These are phyloP conservation scores for Epichloe sibirici DNA, from an alignment of 2,329 filamentous ascomycete genomes.

Conservation along the genomic window DNA sequence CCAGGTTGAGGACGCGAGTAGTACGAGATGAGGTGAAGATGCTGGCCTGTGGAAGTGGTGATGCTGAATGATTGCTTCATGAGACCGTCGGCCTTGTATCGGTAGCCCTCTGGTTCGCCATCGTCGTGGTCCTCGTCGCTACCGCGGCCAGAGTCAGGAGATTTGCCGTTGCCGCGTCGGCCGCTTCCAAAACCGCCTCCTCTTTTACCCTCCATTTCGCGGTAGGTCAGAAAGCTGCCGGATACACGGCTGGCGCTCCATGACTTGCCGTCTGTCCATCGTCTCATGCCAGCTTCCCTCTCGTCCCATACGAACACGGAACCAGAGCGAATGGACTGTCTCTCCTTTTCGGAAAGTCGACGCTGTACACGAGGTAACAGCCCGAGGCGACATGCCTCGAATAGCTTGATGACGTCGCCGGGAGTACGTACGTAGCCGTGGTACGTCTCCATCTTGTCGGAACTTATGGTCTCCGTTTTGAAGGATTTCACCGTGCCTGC, in stretches of 20 bases:
- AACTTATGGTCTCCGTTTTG: slow-evolving; percentile 11
- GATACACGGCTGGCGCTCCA: slow-evolving; percentile 98
- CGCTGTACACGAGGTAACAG: slow-evolving; percentile 85
- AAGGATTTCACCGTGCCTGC: slow-evolving; percentile 9
- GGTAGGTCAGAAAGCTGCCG: slow-evolving; percentile 91
- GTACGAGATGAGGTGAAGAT: slow-evolving; percentile 96
- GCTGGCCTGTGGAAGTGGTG: slow-evolving; percentile 76
- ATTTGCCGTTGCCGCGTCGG: slow-evolving; percentile 54
- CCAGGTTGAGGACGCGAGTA: slow-evolving; percentile 71
- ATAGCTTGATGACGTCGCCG: slow-evolving; percentile 93
- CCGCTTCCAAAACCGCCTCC: slow-evolving; percentile 59
- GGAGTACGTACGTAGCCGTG: slow-evolving; percentile 92
- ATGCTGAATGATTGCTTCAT: slow-evolving; percentile 99
- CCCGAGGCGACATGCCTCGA: slow-evolving; percentile 87
- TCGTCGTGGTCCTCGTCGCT: slow-evolving; percentile 81
- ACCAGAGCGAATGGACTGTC: slow-evolving; percentile 88
- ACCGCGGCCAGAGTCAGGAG: slow-evolving; percentile 67
- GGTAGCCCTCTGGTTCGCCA: slow-evolving; percentile 77
- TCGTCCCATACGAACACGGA: slow-evolving; percentile 99
- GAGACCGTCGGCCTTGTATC: slow-evolving; percentile 89
- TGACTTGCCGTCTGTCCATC: slow-evolving; percentile 98
- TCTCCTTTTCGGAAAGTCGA: slow-evolving; percentile 88
- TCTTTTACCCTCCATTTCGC: slow-evolving; percentile 97
- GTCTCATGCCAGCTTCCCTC: slow-evolving; percentile 90
- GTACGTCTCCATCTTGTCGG: slow-evolving; percentile 79